A percentile compares a stretch with the other conserved stretches of the same genome.
These are phyloP conservation scores for Colletotrichum viniferum DNA, from an alignment of 2,329 filamentous ascomycete species.

Conservation along the genomic window DNA sequence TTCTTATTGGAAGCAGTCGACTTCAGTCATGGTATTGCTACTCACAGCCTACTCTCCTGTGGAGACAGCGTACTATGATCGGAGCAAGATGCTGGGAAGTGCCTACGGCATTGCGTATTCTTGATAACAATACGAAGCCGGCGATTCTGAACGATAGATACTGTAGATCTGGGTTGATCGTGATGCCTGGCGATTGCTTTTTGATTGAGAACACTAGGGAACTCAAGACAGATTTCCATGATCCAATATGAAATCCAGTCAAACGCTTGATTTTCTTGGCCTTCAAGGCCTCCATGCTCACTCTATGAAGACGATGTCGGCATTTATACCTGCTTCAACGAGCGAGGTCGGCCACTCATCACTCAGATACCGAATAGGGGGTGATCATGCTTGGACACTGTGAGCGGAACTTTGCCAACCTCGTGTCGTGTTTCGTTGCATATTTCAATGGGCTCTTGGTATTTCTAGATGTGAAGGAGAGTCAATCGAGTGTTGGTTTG, in stretches of 20 bases:
- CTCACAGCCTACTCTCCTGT: no score
- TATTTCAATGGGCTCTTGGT: not conserved
- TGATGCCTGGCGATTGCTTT: not conserved
- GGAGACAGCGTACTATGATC: not conserved
- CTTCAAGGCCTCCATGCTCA: not conserved
- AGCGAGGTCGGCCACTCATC: not conserved
- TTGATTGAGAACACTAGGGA: not conserved
- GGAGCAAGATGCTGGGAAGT: not conserved
- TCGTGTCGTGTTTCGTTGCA: accelerated
- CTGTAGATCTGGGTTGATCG: not conserved
- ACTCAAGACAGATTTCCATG: not conserved
- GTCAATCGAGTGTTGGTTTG: no score
- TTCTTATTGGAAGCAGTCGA: no score
- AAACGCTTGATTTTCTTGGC: accelerated
- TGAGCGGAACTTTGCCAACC: not conserved
- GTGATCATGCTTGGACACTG: not conserved
- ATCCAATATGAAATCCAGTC: accelerated
- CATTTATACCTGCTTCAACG: not conserved
- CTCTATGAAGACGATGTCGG: not conserved
- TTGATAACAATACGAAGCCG: not conserved
- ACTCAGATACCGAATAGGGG: not conserved
- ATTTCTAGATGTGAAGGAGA: not conserved
- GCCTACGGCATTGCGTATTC: accelerated
- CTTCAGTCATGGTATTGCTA: not conserved
- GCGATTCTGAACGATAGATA: not conserved